These are phyloP conservation scores for Dactylellina haptotyla DNA, from an alignment of 2,329 filamentous ascomycete genomes.

Conservation along the genomic window DNA sequence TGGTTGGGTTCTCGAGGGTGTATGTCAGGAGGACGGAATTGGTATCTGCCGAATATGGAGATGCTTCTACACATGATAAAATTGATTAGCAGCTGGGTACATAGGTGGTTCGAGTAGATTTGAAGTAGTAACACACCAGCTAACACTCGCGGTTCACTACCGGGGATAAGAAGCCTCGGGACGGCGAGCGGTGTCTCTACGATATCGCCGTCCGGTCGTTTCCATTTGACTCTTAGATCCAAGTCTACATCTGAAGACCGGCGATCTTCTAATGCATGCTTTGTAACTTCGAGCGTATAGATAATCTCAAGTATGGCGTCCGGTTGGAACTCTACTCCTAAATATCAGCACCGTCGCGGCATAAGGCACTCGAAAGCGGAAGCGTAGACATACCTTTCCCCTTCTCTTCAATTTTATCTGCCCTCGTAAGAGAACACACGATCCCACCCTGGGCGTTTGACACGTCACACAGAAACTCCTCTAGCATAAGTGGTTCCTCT, in stretches of 20 bases:
- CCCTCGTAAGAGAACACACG: conserved; percentile 30
- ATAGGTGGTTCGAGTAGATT: conserved; percentile 58
- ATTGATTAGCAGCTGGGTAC: conserved; percentile 57
- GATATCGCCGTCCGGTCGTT: conserved; percentile 63
- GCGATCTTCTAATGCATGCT: conserved; percentile 82
- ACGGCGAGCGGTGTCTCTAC: conserved; percentile 76
- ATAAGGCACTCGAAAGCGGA: neutral
- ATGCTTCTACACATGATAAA: conserved; percentile 16
- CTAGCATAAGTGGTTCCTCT: conserved; percentile 14
- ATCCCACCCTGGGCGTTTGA: conserved; percentile 46
- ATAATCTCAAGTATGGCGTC: conserved; percentile 66
- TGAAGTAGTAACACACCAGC: conserved; percentile 64
- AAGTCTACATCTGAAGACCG: conserved; percentile 78
- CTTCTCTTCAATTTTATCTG: conserved; percentile 30
- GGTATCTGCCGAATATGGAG: conserved; percentile 35
- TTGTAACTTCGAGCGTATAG: conserved; percentile 80
- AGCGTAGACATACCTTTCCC: conserved; percentile 15
- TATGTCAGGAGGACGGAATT: conserved; percentile 65
- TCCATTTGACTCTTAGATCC: conserved; percentile 80
- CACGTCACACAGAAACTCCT: conserved; percentile 38
- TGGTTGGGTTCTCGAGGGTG: conserved; percentile 91
- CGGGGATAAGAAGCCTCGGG: conserved; percentile 81
- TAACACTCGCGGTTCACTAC: conserved; percentile 86
- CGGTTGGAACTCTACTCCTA: conserved; percentile 41
- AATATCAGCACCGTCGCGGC: conserved; percentile 6